Conservation (phyloP, 2,329 filamentous ascomycete genomes). For the Talaromyces atroroseus region DNA sequence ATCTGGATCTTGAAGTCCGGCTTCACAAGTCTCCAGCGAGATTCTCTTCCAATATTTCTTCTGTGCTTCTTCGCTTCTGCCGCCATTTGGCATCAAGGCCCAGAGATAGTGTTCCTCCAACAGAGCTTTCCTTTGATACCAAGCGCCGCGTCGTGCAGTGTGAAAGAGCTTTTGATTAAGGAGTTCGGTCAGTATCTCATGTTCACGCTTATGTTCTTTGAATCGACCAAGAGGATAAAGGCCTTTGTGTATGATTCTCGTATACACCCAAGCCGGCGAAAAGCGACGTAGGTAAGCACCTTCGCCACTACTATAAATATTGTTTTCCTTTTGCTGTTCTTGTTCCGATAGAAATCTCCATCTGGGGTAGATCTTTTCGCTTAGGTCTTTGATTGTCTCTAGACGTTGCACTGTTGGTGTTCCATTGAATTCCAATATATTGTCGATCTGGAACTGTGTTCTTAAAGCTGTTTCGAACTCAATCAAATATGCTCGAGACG, state of each 20-base stretch:
- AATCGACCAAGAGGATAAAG: constrained; percentile 71
- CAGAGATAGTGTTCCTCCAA: constrained; percentile 95
- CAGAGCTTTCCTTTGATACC: constrained; percentile 93
- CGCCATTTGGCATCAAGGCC: constrained; percentile 47
- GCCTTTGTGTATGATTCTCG: constrained; percentile 84
- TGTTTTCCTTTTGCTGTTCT: constrained; percentile 72
- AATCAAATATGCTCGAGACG: constrained; percentile 65
- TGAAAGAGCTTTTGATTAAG: constrained; percentile 81
- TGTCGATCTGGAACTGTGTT: constrained; percentile 75
- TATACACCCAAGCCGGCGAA: constrained; percentile 88
- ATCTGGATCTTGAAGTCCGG: constrained; percentile 76
- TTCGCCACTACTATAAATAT: constrained; percentile 73
- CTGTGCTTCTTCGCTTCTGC: constrained; percentile 52
- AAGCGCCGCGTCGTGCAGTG: constrained; percentile 72
- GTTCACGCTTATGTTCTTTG: constrained; percentile 73
- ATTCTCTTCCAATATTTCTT: constrained; percentile 78
- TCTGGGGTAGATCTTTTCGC: constrained; percentile 69
- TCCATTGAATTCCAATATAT: constrained; percentile 72
- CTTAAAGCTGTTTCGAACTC: constrained; percentile 87
- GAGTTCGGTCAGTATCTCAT: constrained; percentile 67
- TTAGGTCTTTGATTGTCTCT: constrained; percentile 63
- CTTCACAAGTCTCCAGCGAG: constrained; percentile 75
- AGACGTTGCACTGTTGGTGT: constrained; percentile 61
- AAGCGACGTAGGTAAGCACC: constrained; percentile 85
- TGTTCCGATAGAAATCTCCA: constrained; percentile 70